Evolutionary conservation across 805 yeast genomes (phyloP).

Genomic region (Ogataea methylovora): DNA sequence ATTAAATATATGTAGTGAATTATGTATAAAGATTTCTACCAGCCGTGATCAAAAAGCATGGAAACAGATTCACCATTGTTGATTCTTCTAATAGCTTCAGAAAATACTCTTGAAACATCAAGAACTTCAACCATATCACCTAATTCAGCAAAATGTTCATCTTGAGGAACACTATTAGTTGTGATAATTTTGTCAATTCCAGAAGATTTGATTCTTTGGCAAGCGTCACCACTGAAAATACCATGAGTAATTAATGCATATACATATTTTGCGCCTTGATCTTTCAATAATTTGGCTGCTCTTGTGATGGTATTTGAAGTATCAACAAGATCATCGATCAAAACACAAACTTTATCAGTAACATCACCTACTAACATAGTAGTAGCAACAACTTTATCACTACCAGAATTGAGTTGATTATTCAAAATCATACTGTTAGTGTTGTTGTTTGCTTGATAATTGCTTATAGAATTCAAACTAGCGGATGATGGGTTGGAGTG

Average conservation of each 20-base stretch:
- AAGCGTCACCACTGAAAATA: slow-evolving; percentile 86
- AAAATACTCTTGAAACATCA: slow-evolving; percentile 83
- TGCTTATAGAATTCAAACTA: slow-evolving; percentile 7
- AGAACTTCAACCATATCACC: slow-evolving; percentile 68
- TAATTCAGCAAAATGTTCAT: slow-evolving; percentile 39
- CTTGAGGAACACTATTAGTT: slow-evolving; percentile 89
- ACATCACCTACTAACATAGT: slow-evolving; percentile 98
- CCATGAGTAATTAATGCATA: slow-evolving; percentile 91
- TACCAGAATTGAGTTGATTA: neutral
- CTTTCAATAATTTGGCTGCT: slow-evolving; percentile 87
- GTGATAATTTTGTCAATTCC: slow-evolving; percentile 79
- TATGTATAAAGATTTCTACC: too few species aligned
- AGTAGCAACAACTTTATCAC: slow-evolving; percentile 46
- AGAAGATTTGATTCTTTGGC: slow-evolving; percentile 56
- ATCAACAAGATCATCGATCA: slow-evolving; percentile 90
- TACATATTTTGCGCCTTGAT: slow-evolving; percentile 84
- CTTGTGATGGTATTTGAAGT: slow-evolving; percentile 87
- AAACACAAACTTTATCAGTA: slow-evolving; percentile 73
- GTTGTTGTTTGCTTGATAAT: slow-evolving; percentile 9
- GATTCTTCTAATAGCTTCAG: slow-evolving; percentile 92
- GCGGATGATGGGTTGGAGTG: slow-evolving; percentile 11
- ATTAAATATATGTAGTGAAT: too few species aligned
- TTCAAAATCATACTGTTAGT: neutral
- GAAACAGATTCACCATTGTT: slow-evolving; percentile 96
- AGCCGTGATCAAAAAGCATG: slow-evolving; percentile 83